phyloP scores from a whole-genome alignment of 1,284 basidiomycete species.

The Schizophyllum amplum region DNA sequence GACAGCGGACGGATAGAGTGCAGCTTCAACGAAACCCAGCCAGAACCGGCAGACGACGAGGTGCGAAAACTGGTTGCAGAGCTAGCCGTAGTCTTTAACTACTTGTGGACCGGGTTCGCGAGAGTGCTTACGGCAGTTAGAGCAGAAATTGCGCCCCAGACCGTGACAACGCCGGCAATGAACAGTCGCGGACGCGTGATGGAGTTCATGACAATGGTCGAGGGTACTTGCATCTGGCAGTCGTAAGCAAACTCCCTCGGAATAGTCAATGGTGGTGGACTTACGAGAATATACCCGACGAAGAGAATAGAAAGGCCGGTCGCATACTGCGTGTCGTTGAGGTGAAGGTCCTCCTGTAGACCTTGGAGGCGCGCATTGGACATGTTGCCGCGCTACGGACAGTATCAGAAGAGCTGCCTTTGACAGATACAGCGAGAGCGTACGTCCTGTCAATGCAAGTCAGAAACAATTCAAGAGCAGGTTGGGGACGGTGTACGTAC shows the following conservation, averaged over 20 bases:
- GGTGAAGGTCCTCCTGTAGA: slow-evolving; percentile 13
- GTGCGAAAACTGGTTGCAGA: background rate
- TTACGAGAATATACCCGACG: slow-evolving; percentile 7
- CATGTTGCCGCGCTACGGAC: slow-evolving; percentile 10
- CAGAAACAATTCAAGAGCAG: background rate
- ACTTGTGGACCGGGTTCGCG: no score
- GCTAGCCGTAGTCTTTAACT: background rate
- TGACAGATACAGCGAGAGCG: background rate
- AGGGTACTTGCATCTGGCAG: slow-evolving; percentile 61
- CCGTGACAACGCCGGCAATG: slow-evolving; percentile 44
- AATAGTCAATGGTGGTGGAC: no score
- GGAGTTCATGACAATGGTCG: slow-evolving; percentile 43
- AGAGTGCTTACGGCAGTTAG: slow-evolving; percentile 26
- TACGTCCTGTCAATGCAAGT: background rate
- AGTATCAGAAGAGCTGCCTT: background rate
- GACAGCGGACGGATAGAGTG: slow-evolving; percentile 55
- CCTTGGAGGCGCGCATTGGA: slow-evolving; percentile 16
- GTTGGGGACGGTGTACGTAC: no score
- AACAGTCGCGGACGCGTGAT: background rate
- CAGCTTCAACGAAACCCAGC: slow-evolving; percentile 25
- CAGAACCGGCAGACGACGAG: background rate
- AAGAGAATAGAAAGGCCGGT: background rate
- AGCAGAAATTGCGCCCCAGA: background rate
- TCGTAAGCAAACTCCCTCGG: no score
- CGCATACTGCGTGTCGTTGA: slow-evolving; percentile 8